Evolutionary conservation across 495 filamentous ascomycete species (phyloP), one percentile per base, ranked within the genome.

Genomic region (Tricharina praecox): DNA sequence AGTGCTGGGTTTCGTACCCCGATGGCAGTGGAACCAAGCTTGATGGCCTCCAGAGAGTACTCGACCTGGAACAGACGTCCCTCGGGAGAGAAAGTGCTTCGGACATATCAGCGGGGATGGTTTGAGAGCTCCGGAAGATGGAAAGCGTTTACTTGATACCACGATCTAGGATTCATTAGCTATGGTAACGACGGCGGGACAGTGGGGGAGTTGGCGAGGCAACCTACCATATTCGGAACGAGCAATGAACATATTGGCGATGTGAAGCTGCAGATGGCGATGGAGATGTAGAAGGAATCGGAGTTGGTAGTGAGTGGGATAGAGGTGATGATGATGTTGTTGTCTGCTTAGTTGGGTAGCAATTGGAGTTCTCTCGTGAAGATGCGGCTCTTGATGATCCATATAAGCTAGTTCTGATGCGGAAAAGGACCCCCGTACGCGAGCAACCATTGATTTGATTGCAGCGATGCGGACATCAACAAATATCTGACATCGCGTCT

Each of bases 41-140:
- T 97, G 76, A 97, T 97, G 65, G 90, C 90, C 76, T 97, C 90
- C 53, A 97, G 82, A 49, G 92, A 96, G 76, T 97, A 97, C 81
- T 97, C 90, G 69, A 97, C 90, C 74, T 97, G 90, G 77, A 97
- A 97, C 66, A 97, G 81, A 70, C 90, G 90, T 59, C 90, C 90
- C 75, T 97, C 90, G 40, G 90, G 90, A 55, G 90, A 97, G 81
- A 97, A 97, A 75, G 90, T 97, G 75, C 87, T 96, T 64, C 44
- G 43, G 16, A 25, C 36, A 21, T 21, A 25, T 45, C 53, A 54
- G 48, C 44, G 25, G 16, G 25, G 20, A 23, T 45, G 32, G 23
- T 43, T 13, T 47, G 32, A 52, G 21, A 54, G 42, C 39, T 56
- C 37, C 40, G 19, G 45, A 47, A 38, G 40, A 45, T 23, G 44